Percentiles rank a stretch among this genome's conserved stretches.
These are phyloP conservation scores for Calvatia gigantea DNA, from an alignment of 768 basidiomycete species.

Conservation along the genomic window DNA sequence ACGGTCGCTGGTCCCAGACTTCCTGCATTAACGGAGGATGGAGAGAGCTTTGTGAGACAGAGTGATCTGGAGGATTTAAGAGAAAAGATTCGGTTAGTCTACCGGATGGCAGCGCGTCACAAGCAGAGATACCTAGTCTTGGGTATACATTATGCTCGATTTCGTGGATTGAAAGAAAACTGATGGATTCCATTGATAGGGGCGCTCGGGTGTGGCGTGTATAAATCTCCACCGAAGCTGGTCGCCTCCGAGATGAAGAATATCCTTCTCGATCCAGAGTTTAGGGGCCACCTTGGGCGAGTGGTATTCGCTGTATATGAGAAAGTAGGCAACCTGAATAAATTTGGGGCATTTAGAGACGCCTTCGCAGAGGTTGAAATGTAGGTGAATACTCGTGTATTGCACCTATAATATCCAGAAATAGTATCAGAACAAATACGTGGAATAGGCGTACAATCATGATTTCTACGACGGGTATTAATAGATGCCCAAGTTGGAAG, in stretches of 20 bases:
- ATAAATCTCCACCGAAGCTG: conserved; percentile 34
- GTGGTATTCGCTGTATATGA: conserved; percentile 42
- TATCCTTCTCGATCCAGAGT: conserved; percentile 37
- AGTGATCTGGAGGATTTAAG: conserved; percentile 32
- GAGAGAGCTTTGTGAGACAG: conserved; percentile 18
- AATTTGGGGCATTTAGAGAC: conserved; percentile 36
- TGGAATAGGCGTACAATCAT: too few species aligned
- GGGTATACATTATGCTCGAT: conserved; percentile 23
- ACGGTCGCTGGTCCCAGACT: conserved; percentile 41
- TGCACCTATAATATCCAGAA: too few species aligned
- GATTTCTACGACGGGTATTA: too few species aligned
- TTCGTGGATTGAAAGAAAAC: too few species aligned
- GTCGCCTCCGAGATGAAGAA: conserved; percentile 40
- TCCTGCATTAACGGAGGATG: conserved; percentile 26
- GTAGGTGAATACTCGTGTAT: neutral
- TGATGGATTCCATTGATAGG: conserved; percentile 19
- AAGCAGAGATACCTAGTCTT: conserved; percentile 33
- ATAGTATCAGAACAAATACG: too few species aligned
- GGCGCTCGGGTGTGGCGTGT: conserved; percentile 45
- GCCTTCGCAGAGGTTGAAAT: conserved; percentile 19
- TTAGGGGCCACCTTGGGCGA: conserved; percentile 37
- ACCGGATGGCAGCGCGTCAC: conserved; percentile 39
- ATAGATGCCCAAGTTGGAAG: too few species aligned
- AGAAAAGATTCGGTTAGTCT: conserved; percentile 39
- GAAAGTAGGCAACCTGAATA: conserved; percentile 23